Evolutionary conservation across 2,329 filamentous ascomycete genomes (phyloP), one percentile per base, ranked within the genome.

Genomic region (Claviceps quebecensis): DNA sequence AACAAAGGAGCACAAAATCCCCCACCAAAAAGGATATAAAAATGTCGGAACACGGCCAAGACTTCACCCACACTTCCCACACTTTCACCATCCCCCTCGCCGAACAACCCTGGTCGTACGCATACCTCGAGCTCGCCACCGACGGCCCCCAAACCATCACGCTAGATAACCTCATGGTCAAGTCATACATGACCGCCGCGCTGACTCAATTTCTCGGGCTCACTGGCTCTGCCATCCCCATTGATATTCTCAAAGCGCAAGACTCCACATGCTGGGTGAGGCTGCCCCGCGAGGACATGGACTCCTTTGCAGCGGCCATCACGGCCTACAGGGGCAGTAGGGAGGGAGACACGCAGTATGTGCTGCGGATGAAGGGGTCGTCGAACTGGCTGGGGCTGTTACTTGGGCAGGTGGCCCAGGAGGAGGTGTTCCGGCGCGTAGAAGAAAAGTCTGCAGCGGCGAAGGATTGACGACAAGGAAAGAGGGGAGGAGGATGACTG

Each of bases 121-220:
- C 69, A 34, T 76, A 79, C 53, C 67, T 84, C 0, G 66, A 76
- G 56, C 67, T 80, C 26, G 60, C 70, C 53, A 68, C 62, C 45
- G 59, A 64, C 34, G 53, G 56, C 14, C n/a, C 56, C 59, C 17
- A 54, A 56, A 13, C 47, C 14, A 48, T 54, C 19, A 55, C 53
- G 17, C 67, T 87, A 5, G 84, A 89, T 64, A 69, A 73, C 2
- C 67, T 88, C 2, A 81, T 81, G 39, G 72, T 77, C 17, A 78
- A 78, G 37, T 71, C 79, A 0, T 81, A 85, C 60, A 77, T 85
- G 57, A 78, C 76, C 2, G 65, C 75, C 1, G 81, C 85, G 0
- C 69, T 91, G 7, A 71, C 71, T 1, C 77, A 84, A 55, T 89
- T 86, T 59, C 76, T 91, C 1, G 87, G 87, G 19, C 67, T 79